A percentile compares a stretch with the other conserved stretches of the same genome.
These are phyloP conservation scores for Telopea speciosissima DNA, from an alignment of 177 flowering plant genomes.

Conservation along the genomic window DNA sequence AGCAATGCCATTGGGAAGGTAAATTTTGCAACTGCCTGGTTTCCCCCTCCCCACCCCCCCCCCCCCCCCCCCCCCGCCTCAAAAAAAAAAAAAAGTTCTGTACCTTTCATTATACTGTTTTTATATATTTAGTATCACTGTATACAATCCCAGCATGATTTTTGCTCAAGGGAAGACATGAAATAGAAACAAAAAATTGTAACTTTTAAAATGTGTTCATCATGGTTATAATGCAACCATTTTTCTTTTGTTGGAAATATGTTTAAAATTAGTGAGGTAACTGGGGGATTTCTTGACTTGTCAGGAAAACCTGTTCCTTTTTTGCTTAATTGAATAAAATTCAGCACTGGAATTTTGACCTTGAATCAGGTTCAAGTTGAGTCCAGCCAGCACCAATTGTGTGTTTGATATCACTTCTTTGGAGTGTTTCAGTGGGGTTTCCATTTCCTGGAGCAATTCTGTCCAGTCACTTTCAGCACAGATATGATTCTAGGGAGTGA, in stretches of 20 bases:
- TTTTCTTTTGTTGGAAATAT: not conserved
- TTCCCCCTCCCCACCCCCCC: not conserved
- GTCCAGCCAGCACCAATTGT: not conserved
- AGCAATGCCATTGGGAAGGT: slow-evolving; percentile 92
- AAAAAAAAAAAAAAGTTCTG: not conserved
- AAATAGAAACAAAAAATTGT: not conserved
- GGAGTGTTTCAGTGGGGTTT: too few species aligned
- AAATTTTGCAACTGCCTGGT: slow-evolving; percentile 5
- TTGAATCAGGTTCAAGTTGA: not conserved
- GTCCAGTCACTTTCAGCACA: too few species aligned
- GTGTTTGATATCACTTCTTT: too few species aligned
- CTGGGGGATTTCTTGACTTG: not conserved
- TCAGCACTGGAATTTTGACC: not conserved
- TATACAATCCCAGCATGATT: not conserved
- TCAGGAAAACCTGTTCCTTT: not conserved
- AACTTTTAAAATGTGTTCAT: not conserved
- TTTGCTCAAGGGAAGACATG: not conserved
- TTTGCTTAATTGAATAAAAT: too few species aligned
- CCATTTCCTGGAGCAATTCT: too few species aligned
- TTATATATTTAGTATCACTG: not conserved
- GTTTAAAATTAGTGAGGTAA: not conserved
- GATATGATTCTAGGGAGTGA: too few species aligned
- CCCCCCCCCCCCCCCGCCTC: too few species aligned
- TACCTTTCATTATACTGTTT: not conserved
- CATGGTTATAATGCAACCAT: not conserved